Evolutionary conservation across 192 early-diverging fungal genomes (phyloP).

Genomic region (Entomortierella chlamydospora): DNA sequence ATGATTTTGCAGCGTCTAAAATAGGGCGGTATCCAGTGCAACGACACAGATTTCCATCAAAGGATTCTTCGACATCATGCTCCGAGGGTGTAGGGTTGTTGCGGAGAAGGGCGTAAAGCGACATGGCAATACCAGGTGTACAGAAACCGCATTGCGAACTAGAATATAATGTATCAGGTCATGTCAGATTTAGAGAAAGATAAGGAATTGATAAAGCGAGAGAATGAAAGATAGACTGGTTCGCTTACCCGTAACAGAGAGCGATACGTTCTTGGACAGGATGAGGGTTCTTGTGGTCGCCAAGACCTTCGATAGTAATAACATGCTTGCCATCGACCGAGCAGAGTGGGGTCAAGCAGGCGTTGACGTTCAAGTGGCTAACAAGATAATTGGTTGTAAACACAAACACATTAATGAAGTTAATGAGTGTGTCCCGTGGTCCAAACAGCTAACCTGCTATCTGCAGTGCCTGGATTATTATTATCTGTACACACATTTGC

Average conservation of each 20-base stretch:
- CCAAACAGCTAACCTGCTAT: too few relatives aligned
- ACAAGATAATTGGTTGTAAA: neutral
- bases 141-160: constrained; percentile 92
- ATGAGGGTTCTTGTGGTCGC: constrained; percentile 74
- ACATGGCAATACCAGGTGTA: constrained; percentile 92
- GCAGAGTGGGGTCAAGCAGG: constrained; percentile 80
- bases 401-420: constrained; percentile 13
- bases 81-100: constrained; percentile 76
- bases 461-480: too few relatives aligned
- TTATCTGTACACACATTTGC: too few relatives aligned
- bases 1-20: constrained; percentile 83
- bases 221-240: too few relatives aligned
- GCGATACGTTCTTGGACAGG: constrained; percentile 83
- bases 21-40: constrained; percentile 93
- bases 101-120: constrained; percentile 80
- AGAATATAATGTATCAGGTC: neutral
- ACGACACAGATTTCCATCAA: constrained; percentile 91
- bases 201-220: neutral
- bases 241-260: constrained; percentile 68
- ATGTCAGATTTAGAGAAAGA: neutral
- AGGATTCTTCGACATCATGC: constrained; percentile 83
- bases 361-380: constrained; percentile 56
- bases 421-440: constrained; percentile 13
- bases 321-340: constrained; percentile 85
- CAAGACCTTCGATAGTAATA: constrained; percentile 85